Percentiles rank a stretch among this genome's conserved stretches.
phyloP scores from a whole-genome alignment of 805 yeast species.

The Lachancea meyersii region DNA sequence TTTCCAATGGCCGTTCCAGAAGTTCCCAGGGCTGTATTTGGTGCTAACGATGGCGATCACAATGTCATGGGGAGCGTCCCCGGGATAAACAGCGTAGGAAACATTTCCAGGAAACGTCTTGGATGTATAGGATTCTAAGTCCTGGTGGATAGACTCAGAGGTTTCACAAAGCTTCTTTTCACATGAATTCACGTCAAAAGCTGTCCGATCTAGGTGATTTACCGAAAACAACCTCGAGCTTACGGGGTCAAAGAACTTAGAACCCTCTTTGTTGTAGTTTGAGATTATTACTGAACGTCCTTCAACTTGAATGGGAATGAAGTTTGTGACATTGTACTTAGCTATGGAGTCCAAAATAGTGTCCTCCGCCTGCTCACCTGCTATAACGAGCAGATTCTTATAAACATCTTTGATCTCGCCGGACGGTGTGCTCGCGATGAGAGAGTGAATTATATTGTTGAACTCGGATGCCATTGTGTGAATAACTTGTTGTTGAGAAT shows the following conservation, averaged over 20 bases:
- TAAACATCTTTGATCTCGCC: slow-evolving; percentile 33
- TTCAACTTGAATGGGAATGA: slow-evolving; percentile 31
- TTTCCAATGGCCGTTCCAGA: slow-evolving; percentile 85
- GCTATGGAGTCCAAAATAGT: slow-evolving; percentile 35
- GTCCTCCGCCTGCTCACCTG: slow-evolving; percentile 35
- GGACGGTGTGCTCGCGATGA: slow-evolving; percentile 30
- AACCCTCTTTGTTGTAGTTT: slow-evolving; percentile 41
- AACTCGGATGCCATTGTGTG: slow-evolving; percentile 15
- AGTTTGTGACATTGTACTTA: slow-evolving; percentile 37
- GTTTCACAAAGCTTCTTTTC: slow-evolving; percentile 16
- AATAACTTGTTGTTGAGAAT: neutral
- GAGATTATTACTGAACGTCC: slow-evolving; percentile 40
- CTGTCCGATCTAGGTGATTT: slow-evolving; percentile 45
- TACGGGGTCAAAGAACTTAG: slow-evolving; percentile 52
- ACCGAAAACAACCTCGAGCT: slow-evolving; percentile 48
- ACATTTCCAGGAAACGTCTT: slow-evolving; percentile 62
- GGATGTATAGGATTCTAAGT: slow-evolving; percentile 42
- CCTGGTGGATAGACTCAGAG: slow-evolving; percentile 15
- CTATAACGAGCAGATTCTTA: slow-evolving; percentile 40
- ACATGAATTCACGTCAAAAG: slow-evolving; percentile 46
- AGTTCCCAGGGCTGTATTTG: slow-evolving; percentile 67
- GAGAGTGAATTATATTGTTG: slow-evolving; percentile 23
- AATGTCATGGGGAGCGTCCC: slow-evolving; percentile 22
- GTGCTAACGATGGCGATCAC: slow-evolving; percentile 61
- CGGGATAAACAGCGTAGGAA: slow-evolving; percentile 40